Conservation (phyloP, 1,284 basidiomycete species). For the Lentinula novae-zelandiae region DNA sequence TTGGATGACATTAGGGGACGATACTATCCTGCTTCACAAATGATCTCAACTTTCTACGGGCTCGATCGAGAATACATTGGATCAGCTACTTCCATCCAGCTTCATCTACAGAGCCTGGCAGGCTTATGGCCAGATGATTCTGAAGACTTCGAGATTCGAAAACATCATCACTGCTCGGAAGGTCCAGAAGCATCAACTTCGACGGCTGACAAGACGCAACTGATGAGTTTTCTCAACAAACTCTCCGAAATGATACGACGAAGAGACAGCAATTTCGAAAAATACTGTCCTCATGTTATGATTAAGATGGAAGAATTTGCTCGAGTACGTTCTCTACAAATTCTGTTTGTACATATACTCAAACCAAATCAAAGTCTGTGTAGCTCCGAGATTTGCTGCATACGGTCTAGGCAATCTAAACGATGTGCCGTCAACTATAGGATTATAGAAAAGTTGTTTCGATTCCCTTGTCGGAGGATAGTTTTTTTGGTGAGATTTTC, state of each 20-base stretch:
- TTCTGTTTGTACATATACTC: too few relatives aligned
- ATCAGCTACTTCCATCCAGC: not conserved
- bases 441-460: conserved; percentile 78
- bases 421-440: conserved; percentile 16
- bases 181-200: not conserved
- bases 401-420: too few relatives aligned
- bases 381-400: too few relatives aligned
- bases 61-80: not conserved
- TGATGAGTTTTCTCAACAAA: not conserved
- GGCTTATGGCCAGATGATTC: not conserved
- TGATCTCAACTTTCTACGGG: not conserved
- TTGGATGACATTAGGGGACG: not conserved
- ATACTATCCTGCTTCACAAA: not conserved
- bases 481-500: conserved; percentile 50
- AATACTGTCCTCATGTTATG: not conserved
- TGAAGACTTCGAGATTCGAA: not conserved
- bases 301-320: not conserved
- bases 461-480: conserved; percentile 58
- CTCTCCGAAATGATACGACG: not conserved
- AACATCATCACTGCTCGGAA: not conserved
- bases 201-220: not conserved
- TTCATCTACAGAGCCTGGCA: not conserved
- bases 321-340: not conserved
- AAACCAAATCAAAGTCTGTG: too few relatives aligned
- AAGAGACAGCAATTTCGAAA: not conserved